Evolutionary conservation across 2,329 filamentous ascomycete species (phyloP), one percentile per base, ranked within the genome.

Genomic region (Penicillium griseofulvum): DNA sequence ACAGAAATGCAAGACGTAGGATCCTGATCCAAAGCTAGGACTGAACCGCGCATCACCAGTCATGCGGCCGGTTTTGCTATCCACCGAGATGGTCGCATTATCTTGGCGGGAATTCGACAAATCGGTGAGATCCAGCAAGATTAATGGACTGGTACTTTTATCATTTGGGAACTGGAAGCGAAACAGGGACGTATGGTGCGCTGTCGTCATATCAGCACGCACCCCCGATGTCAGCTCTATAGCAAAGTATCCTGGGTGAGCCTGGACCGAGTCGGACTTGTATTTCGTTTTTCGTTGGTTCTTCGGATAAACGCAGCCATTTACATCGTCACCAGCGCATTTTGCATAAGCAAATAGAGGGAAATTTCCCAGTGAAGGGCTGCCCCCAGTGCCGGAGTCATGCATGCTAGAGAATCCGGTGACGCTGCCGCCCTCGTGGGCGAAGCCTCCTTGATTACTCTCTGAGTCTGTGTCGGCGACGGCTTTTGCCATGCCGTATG

Each of bases 281-380:
- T 85, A 85, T 3, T 64, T 52, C 44, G 74, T 65, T 68, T 78
- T 59, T 68, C 84, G 78, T 33, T 77, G 71, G 46, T 71, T 76
- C 65, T 85, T 85, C 6, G 82, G 81, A 59, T 83, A 89, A 3
- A 73, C 74, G 68, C 87, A 89, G 14, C 76, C 77, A 68, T 89
- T 77, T 55, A 90, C 73, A 28, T 84, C 79, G 57, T 87, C 83
- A 36, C 75, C 78, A 0, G 77, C 74, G 62, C 88, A 91, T 34
- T 78, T 77, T 10, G 80, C 73, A 63, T 88, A 86, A 0, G 87
- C 81, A 61, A 91, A 90, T 1, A 90, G 74, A 1, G 88, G 84
- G 52, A 90, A 90, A 65, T 89, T 89, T 6, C 88, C 88, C 1
- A 91, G 75, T 5, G 86, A 89, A 0, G 87, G 85, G 11, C 71